These are phyloP conservation scores for Trametes polyzona DNA, from an alignment of 1,284 basidiomycete species.

Conservation along the genomic window DNA sequence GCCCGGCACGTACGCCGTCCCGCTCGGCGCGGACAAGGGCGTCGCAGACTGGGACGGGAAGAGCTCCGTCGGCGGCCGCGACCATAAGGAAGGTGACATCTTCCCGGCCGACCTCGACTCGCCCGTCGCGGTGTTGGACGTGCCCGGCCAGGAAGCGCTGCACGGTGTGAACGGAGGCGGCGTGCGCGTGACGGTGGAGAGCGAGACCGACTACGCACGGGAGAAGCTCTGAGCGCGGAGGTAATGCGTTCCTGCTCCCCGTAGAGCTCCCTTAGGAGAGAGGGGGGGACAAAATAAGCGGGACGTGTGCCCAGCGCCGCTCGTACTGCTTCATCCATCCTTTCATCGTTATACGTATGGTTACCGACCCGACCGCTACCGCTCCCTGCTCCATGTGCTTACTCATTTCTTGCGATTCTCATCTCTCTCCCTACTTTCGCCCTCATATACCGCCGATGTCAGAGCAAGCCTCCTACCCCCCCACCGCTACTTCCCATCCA, in stretches of 20 bases:
- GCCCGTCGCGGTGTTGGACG: constrained; percentile 14
- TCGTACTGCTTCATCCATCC: neutral
- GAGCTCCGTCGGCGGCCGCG: constrained; percentile 54
- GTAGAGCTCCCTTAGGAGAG: neutral
- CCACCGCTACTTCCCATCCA: neutral
- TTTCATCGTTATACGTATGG: neutral
- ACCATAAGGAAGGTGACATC: constrained; percentile 41
- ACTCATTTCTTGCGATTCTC: neutral
- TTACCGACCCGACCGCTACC: neutral
- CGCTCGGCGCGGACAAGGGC: constrained; percentile 63
- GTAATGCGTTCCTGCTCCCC: no score
- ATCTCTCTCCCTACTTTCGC: neutral
- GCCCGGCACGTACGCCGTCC: constrained; percentile 53
- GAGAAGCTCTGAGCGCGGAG: constrained; percentile 22
- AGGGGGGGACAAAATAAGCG: no score
- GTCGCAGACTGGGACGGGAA: constrained; percentile 54
- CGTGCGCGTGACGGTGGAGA: constrained; percentile 41
- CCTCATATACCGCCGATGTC: no score
- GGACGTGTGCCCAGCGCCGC: no score
- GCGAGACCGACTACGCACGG: constrained; percentile 34
- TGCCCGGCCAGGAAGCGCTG: neutral
- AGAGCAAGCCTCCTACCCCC: neutral
- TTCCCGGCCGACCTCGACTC: constrained; percentile 37
- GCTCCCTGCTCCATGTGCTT: neutral
- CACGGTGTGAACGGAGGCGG: constrained; percentile 17